Base-by-base conservation (phyloP, 352 stramenopile species). In the Blastocystis sp. region DNA sequence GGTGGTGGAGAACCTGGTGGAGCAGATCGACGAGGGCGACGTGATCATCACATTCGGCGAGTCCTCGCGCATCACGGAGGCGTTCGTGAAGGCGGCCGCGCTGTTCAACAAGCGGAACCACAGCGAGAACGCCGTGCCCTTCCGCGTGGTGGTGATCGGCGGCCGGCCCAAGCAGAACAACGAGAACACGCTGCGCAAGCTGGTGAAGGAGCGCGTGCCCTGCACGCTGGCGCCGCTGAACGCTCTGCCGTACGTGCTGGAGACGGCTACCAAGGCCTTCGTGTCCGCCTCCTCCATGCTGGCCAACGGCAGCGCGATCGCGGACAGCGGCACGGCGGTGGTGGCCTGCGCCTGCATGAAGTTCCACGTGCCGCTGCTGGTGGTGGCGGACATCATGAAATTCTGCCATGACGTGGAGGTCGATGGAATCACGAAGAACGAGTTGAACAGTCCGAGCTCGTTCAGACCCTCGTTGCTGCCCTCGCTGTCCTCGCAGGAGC, bases 361-460 rank as follows among this genome's bases (percentile, higher is more conserved):
- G 17, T 87, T 66, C 53, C 38, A 87, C 48, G 62, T 87, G 10
- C 77, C 77, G 48, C 38, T 87, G 43, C 61, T 87, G 19, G 65
- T 87, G 11, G 77, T 77, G 11, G 62, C 62, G 21, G 77, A 87
- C 43, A 76, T 52, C 38, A 62, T 66, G 34, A 87, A 87, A n/a
- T 87, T 87, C 65, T 87, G 40, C 7, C 41, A 65, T 28, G 61
- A 71, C 21, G 65, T 87, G 34, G 34, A 87, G 62, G 38, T 87
- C 5, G 77, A 87, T 34, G 62, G 77, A 14, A 87, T 77, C 40
- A 38, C 65, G 40, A 87, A 87, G 77, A 87, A 87, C 48, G 77
- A 87, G 65, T 1, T 87, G 11, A 87, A 87, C 34, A 53, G 62
- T 41, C 23, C 56, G 14, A 81, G 62, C 21, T 81, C 71, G 28